Base-by-base conservation (phyloP, 2,329 filamentous ascomycete genomes). In the Zymoseptoria passerinii region DNA sequence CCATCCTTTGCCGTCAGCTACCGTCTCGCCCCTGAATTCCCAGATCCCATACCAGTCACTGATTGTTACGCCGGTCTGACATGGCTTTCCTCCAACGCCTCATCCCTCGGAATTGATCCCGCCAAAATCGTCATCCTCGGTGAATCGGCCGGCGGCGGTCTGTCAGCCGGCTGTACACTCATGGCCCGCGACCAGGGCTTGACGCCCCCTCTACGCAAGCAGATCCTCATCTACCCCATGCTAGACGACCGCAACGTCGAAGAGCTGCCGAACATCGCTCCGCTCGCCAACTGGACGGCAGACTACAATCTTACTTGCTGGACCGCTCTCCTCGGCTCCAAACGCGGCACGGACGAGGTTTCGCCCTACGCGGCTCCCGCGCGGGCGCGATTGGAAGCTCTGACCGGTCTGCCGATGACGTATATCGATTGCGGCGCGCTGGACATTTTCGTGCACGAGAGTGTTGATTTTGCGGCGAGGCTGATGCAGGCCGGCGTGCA, bases 181-280 rank as follows among this genome's bases (percentile, higher is more conserved):
- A 55, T 65, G 51, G 66, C 66, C n/a, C 61, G 66, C 9, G 65
- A 66, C 49, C 57, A 61, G 23, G 52, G 52, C 2, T 49, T 67
- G 9, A 53, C 49, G 4, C 65, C 64, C 19, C 57, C 59, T 2
- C 28, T 68, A 3, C 54, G 55, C 6, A 68, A 65, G 54, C 72
- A 77, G 65, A 68, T 80, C 53, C 68, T 80, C 6, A 67, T 76
- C 48, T 75, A 74, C 54, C 76, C 75, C 16, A 79, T 79, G 77
- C 67, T 80, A 6, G 77, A 80, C 62, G 75, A 79, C 63, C 67
- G 72, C 48, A 72, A 70, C 20, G 67, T 71, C 18, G 64, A 62
- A 13, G 71, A 71, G 7, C 65, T 70, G 13, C 59, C 61, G 10
- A 72, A 73, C 27, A 71, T 74, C 53, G 67, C 71, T 40, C 62